Percentiles rank a stretch among this genome's conserved stretches.
phyloP scores from a whole-genome alignment of 2,329 filamentous ascomycete genomes.

The Botrytis medusae region DNA sequence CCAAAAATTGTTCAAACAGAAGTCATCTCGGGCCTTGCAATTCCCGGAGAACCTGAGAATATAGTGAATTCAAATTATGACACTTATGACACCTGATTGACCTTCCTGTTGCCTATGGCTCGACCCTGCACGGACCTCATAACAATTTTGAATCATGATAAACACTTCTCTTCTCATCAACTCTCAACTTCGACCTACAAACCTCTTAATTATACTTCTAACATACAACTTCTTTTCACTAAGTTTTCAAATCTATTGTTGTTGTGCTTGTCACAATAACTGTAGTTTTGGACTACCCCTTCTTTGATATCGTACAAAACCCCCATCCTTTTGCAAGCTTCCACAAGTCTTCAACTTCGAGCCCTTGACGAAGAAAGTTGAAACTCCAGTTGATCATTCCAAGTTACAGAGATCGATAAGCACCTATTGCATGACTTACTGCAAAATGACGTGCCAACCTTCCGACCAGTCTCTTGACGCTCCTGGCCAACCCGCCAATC shows the following conservation, averaged over 20 bases:
- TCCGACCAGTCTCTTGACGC: not conserved
- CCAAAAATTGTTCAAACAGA: not conserved
- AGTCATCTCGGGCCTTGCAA: not conserved
- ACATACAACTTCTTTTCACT: not conserved
- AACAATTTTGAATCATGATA: not conserved
- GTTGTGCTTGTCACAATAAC: constrained; percentile 6
- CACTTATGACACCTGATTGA: not conserved
- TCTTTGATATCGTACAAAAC: not conserved
- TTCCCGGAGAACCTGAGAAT: not conserved
- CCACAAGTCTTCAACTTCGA: not conserved
- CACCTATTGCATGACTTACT: too few relatives aligned
- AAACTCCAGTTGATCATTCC: not conserved
- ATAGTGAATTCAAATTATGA: constrained; percentile 1
- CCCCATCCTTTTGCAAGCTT: not conserved
- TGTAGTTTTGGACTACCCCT: not conserved
- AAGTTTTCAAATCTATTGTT: not conserved
- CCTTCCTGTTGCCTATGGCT: not conserved
- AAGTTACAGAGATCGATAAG: not conserved
- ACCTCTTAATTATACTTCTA: not conserved
- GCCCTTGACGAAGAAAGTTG: not conserved
- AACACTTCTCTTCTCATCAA: not conserved
- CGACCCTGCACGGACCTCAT: not conserved
- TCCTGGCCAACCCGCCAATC: not conserved
- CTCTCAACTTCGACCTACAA: not conserved
- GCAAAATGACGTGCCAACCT: not conserved